Conservation (phyloP, 768 basidiomycete species). For the Mycena olivaceomarginata region DNA sequence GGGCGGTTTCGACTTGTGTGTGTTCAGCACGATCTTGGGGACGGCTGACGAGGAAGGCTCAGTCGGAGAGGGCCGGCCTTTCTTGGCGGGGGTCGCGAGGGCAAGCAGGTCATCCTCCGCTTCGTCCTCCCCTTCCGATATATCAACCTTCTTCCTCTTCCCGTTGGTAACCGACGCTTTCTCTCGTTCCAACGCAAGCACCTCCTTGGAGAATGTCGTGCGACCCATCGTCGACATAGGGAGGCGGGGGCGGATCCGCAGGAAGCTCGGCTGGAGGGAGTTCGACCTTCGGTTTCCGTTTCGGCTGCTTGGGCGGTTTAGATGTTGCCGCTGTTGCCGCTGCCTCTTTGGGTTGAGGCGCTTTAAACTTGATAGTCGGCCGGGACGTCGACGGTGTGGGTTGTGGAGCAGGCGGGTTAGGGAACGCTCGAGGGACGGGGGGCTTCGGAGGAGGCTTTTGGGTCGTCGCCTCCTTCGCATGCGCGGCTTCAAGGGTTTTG, state of each 20-base stretch:
- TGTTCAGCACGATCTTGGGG: constrained; percentile 47
- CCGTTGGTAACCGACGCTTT: constrained; percentile 65
- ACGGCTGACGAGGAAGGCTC: constrained; percentile 55
- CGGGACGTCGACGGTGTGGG: constrained; percentile 63
- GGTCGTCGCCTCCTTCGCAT: constrained; percentile 64
- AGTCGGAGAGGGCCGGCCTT: constrained; percentile 65
- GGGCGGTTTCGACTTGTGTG: constrained; percentile 51
- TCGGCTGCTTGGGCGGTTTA: constrained; percentile 57
- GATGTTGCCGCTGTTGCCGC: constrained; percentile 26
- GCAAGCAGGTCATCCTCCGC: constrained; percentile 74
- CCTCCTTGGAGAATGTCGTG: constrained; percentile 89
- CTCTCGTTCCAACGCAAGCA: constrained; percentile 86
- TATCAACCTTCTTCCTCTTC: constrained; percentile 70
- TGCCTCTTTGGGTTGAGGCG: constrained; percentile 57
- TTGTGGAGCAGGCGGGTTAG: constrained; percentile 53
- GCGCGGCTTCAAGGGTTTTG: constrained; percentile 84
- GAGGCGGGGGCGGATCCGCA: constrained; percentile 77
- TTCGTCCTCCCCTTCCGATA: constrained; percentile 43
- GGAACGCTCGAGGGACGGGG: constrained; percentile 63
- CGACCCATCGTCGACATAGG: constrained; percentile 88
- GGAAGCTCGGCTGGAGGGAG: constrained; percentile 64
- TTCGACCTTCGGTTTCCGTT: constrained; percentile 57
- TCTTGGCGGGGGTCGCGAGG: constrained; percentile 79
- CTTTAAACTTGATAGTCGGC: constrained; percentile 81
- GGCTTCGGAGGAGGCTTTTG: constrained; percentile 61